Conservation (phyloP, 257 asterid genomes). For the Echites panduratus region DNA sequence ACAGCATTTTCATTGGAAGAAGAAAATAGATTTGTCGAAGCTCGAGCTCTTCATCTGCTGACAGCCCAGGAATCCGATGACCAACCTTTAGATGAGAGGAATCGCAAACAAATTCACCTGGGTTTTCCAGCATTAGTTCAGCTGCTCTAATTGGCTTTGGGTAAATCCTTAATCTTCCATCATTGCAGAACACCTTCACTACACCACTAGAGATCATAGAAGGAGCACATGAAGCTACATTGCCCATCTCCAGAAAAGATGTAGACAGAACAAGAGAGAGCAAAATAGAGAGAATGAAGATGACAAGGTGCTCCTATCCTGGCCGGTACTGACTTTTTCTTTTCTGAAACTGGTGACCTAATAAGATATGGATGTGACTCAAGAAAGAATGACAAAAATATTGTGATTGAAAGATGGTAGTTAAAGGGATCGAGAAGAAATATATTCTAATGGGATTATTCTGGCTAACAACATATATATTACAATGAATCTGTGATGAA, state of each 20-base stretch:
- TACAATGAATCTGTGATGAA: slow-evolving; percentile 19
- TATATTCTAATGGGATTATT: slow-evolving; percentile 1
- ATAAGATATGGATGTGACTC: background rate
- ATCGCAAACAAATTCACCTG: slow-evolving; percentile 54
- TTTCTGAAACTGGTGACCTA: background rate
- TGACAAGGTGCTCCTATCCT: background rate
- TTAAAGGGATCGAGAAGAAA: background rate
- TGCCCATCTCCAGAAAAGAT: slow-evolving; percentile 38
- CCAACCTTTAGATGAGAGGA: slow-evolving; percentile 42
- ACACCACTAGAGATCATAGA: slow-evolving; percentile 35
- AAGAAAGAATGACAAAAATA: background rate
- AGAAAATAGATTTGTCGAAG: slow-evolving; percentile 41
- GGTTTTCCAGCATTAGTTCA: slow-evolving; percentile 56
- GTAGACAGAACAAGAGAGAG: background rate
- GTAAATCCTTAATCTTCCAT: slow-evolving; percentile 46
- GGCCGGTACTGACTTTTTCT: background rate
- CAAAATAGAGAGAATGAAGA: background rate
- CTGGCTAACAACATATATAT: slow-evolving; percentile 3
- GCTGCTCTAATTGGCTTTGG: slow-evolving; percentile 40
- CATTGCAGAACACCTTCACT: slow-evolving; percentile 36
- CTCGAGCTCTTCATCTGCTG: slow-evolving; percentile 61
- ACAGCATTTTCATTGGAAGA: slow-evolving; percentile 64
- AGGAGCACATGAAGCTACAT: slow-evolving; percentile 60
- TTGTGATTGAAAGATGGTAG: background rate
- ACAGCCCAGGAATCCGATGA: slow-evolving; percentile 42